Percentiles rank a stretch among this genome's conserved stretches.
phyloP scores from a whole-genome alignment of 2,329 filamentous ascomycete genomes.

The Calonectria fujianensis region DNA sequence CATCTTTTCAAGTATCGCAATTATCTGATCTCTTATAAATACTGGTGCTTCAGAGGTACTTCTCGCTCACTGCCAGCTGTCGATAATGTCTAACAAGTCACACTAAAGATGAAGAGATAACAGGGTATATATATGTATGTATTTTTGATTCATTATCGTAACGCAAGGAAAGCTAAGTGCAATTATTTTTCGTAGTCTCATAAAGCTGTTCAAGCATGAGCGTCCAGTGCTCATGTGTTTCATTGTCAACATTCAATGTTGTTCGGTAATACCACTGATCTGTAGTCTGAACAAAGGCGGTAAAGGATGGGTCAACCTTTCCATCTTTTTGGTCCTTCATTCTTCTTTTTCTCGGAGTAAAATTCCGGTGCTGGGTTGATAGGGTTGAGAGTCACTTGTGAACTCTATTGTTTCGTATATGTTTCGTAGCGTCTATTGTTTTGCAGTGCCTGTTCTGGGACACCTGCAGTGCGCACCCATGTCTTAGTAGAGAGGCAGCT shows the following conservation, averaged over 20 bases:
- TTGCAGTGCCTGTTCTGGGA: neutral
- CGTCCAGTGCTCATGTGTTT: constrained; percentile 15
- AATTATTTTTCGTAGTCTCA: constrained; percentile 36
- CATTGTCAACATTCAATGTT: constrained; percentile 18
- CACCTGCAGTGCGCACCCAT: neutral
- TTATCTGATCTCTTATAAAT: neutral
- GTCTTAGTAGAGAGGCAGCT: constrained; percentile 20
- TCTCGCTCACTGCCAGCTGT: neutral
- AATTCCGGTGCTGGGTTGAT: neutral
- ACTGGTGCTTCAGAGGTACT: neutral
- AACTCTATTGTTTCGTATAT: neutral
- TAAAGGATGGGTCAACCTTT: neutral
- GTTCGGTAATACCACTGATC: constrained; percentile 15
- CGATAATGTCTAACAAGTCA: neutral
- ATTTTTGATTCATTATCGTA: constrained; percentile 26
- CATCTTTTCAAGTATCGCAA: neutral
- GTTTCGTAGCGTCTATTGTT: neutral
- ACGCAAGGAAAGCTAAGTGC: constrained; percentile 32
- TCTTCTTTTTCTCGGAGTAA: neutral
- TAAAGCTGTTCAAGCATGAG: constrained; percentile 27
- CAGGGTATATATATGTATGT: neutral
- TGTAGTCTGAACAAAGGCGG: constrained; percentile 18
- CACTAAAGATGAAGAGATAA: neutral
- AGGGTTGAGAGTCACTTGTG: neutral
- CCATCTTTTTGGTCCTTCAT: neutral